These are phyloP conservation scores for Sporisorium reilianum DNA, from an alignment of 1,284 basidiomycete genomes.

Conservation along the genomic window DNA sequence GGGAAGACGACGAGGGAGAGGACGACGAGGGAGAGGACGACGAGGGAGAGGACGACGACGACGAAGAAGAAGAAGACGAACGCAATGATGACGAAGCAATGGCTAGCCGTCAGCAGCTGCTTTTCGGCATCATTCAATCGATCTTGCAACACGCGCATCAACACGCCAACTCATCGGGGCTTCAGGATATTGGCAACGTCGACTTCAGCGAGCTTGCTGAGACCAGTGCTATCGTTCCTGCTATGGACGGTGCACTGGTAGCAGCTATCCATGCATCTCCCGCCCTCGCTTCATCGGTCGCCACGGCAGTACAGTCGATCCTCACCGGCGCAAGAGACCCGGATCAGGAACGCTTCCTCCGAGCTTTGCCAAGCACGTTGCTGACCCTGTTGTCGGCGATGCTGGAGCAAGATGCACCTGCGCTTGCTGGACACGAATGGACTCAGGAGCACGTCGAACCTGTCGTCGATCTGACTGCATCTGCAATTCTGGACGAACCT, in stretches of 20 bases:
- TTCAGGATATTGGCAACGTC: background rate
- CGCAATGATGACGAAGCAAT: background rate
- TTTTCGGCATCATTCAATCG: constrained; percentile 20
- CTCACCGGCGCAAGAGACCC: background rate
- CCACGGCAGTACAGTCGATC: constrained; percentile 3
- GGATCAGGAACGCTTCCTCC: background rate
- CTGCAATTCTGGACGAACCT: constrained; percentile 7
- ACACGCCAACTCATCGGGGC: constrained; percentile 1
- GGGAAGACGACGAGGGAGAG: background rate
- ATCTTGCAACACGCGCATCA: constrained; percentile 14
- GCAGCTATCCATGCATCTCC: constrained; percentile 29
- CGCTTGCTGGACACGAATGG: constrained; percentile 12
- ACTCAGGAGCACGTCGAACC: constrained; percentile 12
- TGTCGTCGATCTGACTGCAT: constrained; percentile 4
- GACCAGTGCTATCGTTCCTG: background rate
- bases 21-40: background rate
- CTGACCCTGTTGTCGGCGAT: constrained; percentile 30
- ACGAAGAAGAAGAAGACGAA: background rate
- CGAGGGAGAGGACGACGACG: background rate
- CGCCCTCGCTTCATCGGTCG: constrained; percentile 12
- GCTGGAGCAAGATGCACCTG: constrained; percentile 9
- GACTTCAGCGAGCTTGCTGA: constrained; percentile 10
- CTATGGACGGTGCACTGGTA: constrained; percentile 33
- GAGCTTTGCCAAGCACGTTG: constrained; percentile 20
- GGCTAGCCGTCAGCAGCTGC: background rate